These are phyloP conservation scores for Aspergillus nidulans DNA, from an alignment of 495 filamentous ascomycete species.

Conservation along the genomic window DNA sequence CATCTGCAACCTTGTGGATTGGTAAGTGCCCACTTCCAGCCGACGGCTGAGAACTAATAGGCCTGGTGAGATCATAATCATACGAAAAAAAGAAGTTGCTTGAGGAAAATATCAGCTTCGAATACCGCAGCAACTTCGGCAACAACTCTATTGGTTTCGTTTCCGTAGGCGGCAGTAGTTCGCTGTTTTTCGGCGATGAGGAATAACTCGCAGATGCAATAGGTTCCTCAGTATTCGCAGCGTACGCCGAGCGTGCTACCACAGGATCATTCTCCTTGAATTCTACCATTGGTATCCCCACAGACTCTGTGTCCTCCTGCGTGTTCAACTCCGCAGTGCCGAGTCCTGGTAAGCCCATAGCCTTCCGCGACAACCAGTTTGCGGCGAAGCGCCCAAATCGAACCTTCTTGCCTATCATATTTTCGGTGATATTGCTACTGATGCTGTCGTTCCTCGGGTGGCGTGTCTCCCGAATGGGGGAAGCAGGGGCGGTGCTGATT, in stretches of 20 bases:
- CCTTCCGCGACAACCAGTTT: slow-evolving; percentile 81
- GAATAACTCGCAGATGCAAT: slow-evolving; percentile 21
- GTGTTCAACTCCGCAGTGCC: slow-evolving; percentile 23
- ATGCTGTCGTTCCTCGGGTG: slow-evolving; percentile 30
- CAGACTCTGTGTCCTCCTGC: slow-evolving; percentile 13
- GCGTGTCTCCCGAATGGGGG: slow-evolving; percentile 21
- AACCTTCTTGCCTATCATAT: slow-evolving; percentile 74
- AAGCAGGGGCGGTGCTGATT: slow-evolving; percentile 29
- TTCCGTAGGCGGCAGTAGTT: slow-evolving; percentile 24
- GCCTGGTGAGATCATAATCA: slow-evolving; percentile 81
- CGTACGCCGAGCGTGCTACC: slow-evolving; percentile 4
- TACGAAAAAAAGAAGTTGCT: slow-evolving; percentile 90
- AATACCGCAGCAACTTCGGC: slow-evolving; percentile 79
- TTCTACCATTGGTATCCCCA: slow-evolving; percentile 23
- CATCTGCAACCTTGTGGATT: slow-evolving; percentile 69
- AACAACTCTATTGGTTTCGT: slow-evolving; percentile 49
- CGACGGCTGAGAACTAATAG: slow-evolving; percentile 45
- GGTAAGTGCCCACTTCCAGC: slow-evolving; percentile 45
- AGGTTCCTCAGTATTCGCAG: slow-evolving; percentile 15
- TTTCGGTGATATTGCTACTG: slow-evolving; percentile 63
- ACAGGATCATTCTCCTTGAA: slow-evolving; percentile 13
- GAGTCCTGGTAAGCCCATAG: slow-evolving; percentile 55
- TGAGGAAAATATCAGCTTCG: slow-evolving; percentile 73
- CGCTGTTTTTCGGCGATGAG: slow-evolving; percentile 23
- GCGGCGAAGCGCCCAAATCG: slow-evolving; percentile 83